Base-by-base conservation (phyloP, 2,329 filamentous ascomycete species). In the Paecilomyces niveus region DNA sequence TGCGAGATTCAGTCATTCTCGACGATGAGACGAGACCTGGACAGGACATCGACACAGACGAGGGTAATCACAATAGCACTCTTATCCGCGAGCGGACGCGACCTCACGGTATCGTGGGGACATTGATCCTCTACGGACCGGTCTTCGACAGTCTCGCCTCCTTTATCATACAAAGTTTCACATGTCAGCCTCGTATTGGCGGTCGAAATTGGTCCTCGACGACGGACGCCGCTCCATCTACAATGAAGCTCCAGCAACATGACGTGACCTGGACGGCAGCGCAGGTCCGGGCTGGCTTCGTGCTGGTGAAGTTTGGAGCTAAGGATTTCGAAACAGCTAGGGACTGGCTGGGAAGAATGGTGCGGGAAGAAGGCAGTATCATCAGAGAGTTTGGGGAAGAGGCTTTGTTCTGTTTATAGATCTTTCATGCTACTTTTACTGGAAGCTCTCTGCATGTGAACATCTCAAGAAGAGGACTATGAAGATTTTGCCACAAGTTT, bases 271-370 rank as follows among this genome's bases (percentile, higher is more conserved):
- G 92, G 90, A 92, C 91, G 26, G 90, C 89, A 11, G 89, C 92
- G 13, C 83, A 82, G 26, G 85, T 95, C 33, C 83, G 92, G 56
- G 72, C 69, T 15, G 88, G 90, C 3, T 96, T 93, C 68, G 88
- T 94, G 3, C 82, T 97, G 26, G 88, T 97, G 65, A 97, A 97
- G 72, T 95, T 97, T 71, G 91, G 90, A 1, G 90, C 92, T 1
- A 82, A 81, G 57, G 88, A 87, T 52, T 88, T 96, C 24, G 92
- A 97, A 72, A 88, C 87, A 26, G 92, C 88, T 3, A 85, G 89
- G 64, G 77, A 83, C 53, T 97, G 92, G 91, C 80, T 97, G 59
- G 85, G 86, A 9, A 81, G 80, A 6, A 89, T 97, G 83, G 76
- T 96, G 53, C 75, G 80, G 53, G 81, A 85, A 61, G 90, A 96